Base-by-base conservation (phyloP, 306 rosid genomes). In the Abrus precatorius region DNA sequence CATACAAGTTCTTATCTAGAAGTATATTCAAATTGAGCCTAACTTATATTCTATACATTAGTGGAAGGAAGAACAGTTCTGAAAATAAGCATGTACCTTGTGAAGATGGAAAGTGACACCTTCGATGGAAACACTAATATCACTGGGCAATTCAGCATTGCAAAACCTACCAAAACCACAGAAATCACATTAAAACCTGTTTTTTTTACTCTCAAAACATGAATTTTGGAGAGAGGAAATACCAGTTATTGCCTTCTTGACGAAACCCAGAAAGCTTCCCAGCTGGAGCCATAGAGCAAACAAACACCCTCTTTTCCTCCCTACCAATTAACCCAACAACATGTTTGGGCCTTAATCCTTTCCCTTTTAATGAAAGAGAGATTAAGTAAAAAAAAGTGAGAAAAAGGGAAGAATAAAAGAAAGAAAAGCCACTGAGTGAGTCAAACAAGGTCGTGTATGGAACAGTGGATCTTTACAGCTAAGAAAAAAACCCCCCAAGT, bases 241-340 rank as follows among this genome's bases (percentile, higher is more conserved):
- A 95, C 99, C 99, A 93, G 82, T 89, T 85, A 86, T 85, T 86
- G 85, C 94, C 97, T 89, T 95, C 72, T 72, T 86, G 77, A 79
- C 76, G 81, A 85, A 95, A 95, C 86, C 84, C 97, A 59, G 95
- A 90, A 87, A 86, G 82, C 88, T 92, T 95, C 78, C 83, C 87
- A 38, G 90, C 73, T 55, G 94, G 97, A 91, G 99, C 89, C 97
- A 93, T 95, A 77, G 90, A 72, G 74, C 77, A 66, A 84, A 80
- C 52, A 34, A 61, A 72, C 50, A 54, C 86, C 66, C 54, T 65
- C 59, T 68, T 59, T 74, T 49, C 47, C 66, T 27, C 40, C 14
- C 4, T 34, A 34, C 40, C 20, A 20, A 20, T 20, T 20, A 20
- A 20, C 20, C 20, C 20, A 20, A 20, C 20, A 20, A 20, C 20